A percentile compares a stretch with the other conserved stretches of the same genome.
phyloP scores from a whole-genome alignment of 2,329 filamentous ascomycete genomes.

The Exophiala mesophila region DNA sequence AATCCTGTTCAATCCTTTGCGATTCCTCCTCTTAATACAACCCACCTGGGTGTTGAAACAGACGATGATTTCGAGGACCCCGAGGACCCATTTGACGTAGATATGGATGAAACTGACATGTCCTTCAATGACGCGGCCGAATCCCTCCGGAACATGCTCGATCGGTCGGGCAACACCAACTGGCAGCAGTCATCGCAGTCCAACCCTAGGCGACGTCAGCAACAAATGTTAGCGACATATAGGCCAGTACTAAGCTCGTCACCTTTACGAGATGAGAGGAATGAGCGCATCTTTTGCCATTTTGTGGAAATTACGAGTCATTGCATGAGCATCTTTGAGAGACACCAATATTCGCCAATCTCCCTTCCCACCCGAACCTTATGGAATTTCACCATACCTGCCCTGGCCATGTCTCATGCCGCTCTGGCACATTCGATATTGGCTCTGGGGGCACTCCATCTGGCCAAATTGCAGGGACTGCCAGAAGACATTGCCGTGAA shows the following conservation, averaged over 20 bases:
- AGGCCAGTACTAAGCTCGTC: slow-evolving; percentile 45
- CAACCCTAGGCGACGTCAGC: slow-evolving; percentile 4
- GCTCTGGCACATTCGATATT: slow-evolving; percentile 86
- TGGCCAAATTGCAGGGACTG: slow-evolving; percentile 71
- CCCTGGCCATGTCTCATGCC: slow-evolving; percentile 78
- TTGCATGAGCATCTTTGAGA: slow-evolving; percentile 80
- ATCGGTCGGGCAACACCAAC: slow-evolving; percentile 10
- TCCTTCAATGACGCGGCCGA: slow-evolving; percentile 18
- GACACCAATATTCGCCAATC: slow-evolving; percentile 59
- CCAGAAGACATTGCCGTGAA: slow-evolving; percentile 77
- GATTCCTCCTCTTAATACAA: slow-evolving; percentile 1
- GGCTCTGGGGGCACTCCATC: slow-evolving; percentile 79
- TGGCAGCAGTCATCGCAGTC: slow-evolving; percentile 5
- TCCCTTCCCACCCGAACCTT: slow-evolving; percentile 55
- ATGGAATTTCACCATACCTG: slow-evolving; percentile 73
- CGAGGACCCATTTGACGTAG: slow-evolving; percentile 61
- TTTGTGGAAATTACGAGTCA: slow-evolving; percentile 87
- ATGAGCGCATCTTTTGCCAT: slow-evolving; percentile 80
- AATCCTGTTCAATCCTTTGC: slow-evolving; percentile 1
- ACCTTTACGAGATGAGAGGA: slow-evolving; percentile 74
- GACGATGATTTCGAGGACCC: slow-evolving; percentile 47
- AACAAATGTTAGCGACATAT: slow-evolving; percentile 13
- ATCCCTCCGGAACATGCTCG: slow-evolving; percentile 32
- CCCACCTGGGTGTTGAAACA: background rate
- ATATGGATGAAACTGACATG: slow-evolving; percentile 41